Conservation (phyloP, 768 basidiomycete species). For the Tylopilus balloui region DNA sequence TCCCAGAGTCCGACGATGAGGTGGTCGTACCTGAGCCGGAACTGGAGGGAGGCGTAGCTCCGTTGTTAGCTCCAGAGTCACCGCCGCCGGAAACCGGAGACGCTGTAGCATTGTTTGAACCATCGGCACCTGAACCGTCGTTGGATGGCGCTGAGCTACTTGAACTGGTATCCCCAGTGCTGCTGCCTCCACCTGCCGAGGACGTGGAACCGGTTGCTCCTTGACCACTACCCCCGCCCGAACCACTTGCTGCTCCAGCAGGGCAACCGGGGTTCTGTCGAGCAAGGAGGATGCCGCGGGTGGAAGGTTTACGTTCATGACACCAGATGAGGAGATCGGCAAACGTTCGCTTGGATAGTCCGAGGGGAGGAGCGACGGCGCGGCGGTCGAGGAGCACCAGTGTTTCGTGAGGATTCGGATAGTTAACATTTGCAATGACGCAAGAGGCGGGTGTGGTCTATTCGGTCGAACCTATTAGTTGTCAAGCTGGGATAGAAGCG, state of each 20-base stretch:
- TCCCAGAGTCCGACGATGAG: not conserved
- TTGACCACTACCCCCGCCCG: not conserved
- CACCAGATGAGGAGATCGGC: conserved; percentile 30
- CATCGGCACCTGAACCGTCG: not conserved
- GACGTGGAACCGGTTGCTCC: not conserved
- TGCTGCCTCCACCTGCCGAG: not conserved
- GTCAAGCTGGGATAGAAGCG: too few species aligned
- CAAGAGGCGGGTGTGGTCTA: conserved; percentile 18
- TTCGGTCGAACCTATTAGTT: not conserved
- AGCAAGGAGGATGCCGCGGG: conserved; percentile 16
- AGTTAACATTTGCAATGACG: conserved; percentile 27
- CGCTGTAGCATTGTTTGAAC: not conserved
- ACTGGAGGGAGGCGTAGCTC: not conserved
- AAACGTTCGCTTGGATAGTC: conserved; percentile 21
- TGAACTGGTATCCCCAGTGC: not conserved
- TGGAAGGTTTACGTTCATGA: conserved; percentile 13
- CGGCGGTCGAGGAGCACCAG: conserved; percentile 22
- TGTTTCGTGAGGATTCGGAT: conserved; percentile 20
- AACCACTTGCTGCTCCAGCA: not conserved
- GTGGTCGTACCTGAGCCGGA: not conserved
- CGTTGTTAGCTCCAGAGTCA: not conserved
- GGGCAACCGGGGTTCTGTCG: conserved; percentile 22
- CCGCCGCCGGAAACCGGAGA: not conserved
- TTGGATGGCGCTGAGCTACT: not conserved
- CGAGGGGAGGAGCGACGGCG: conserved; percentile 19